Percentiles rank a stretch among this genome's conserved stretches.
Conservation (phyloP, 2,329 filamentous ascomycete genomes). For the Fusarium avenaceum region DNA sequence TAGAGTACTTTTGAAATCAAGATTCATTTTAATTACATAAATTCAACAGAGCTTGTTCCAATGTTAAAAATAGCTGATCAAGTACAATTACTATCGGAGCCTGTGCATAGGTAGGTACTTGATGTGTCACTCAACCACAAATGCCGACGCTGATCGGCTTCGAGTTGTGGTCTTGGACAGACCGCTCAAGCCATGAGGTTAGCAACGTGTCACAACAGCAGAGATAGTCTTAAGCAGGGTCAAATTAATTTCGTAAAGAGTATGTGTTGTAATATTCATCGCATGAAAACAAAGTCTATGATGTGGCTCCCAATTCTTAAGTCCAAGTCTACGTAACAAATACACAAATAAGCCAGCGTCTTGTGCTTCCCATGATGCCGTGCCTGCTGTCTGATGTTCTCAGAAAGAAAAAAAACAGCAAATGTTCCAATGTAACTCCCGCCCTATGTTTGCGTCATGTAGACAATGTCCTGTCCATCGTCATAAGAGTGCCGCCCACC, state of each 20-base stretch:
- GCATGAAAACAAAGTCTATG: slow-evolving; percentile 47
- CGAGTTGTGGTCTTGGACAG: neutral
- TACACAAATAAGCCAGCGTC: slow-evolving; percentile 49
- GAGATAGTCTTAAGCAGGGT: neutral
- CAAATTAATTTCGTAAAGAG: neutral
- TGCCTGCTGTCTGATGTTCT: slow-evolving; percentile 39
- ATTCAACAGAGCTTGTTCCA: too few species aligned
- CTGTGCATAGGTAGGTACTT: too few species aligned
- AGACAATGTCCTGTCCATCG: slow-evolving; percentile 46
- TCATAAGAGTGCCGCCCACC: slow-evolving; percentile 48
- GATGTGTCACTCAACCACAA: slow-evolving; percentile 15
- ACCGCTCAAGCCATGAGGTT: neutral
- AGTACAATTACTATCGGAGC: too few species aligned
- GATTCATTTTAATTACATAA: too few species aligned
- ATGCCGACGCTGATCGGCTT: slow-evolving; percentile 15
- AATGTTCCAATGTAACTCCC: slow-evolving; percentile 48
- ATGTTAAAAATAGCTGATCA: too few species aligned
- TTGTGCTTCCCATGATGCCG: slow-evolving; percentile 48
- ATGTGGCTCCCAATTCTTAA: slow-evolving; percentile 37
- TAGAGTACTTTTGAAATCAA: too few species aligned
- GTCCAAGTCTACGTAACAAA: slow-evolving; percentile 48
- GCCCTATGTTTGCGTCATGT: slow-evolving; percentile 46
- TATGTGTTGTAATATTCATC: slow-evolving; percentile 21
- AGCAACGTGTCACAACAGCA: neutral
- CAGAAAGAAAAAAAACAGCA: slow-evolving; percentile 37